phyloP scores from a whole-genome alignment of 1,284 basidiomycete species.

The Wolfiporia cocos region DNA sequence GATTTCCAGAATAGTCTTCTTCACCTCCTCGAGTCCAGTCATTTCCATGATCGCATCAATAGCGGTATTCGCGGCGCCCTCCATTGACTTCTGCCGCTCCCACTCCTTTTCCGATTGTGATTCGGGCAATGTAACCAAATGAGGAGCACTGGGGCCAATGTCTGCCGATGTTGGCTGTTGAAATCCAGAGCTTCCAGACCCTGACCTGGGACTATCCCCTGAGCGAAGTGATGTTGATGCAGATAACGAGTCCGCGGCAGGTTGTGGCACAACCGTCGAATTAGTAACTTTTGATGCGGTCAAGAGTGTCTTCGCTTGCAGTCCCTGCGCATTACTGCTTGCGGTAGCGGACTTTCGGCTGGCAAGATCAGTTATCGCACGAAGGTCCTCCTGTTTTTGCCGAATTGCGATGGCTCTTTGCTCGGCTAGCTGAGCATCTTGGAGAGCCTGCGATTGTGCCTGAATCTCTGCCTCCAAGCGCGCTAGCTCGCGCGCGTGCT shows the following conservation, averaged over 20 bases:
- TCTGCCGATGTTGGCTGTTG: too few species aligned
- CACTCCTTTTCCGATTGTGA: constrained; percentile 19
- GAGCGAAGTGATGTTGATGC: too few species aligned
- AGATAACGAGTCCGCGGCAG: too few species aligned
- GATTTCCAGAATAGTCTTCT: constrained; percentile 24
- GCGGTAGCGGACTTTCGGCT: too few species aligned
- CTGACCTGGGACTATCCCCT: too few species aligned
- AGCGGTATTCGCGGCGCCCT: constrained; percentile 19
- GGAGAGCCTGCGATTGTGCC: constrained; percentile 14
- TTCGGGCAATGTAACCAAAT: neutral
- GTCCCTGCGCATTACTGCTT: too few species aligned
- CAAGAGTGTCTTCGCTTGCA: too few species aligned
- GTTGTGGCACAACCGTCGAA: too few species aligned
- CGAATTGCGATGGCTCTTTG: constrained; percentile 24
- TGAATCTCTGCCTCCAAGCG: constrained; percentile 28
- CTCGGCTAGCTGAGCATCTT: constrained; percentile 24
- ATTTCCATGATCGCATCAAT: constrained; percentile 29
- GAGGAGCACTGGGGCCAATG: too few species aligned
- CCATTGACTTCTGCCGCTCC: constrained; percentile 23
- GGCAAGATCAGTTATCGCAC: too few species aligned
- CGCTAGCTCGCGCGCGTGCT: constrained; percentile 26
- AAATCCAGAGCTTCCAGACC: too few species aligned
- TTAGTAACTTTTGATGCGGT: too few species aligned
- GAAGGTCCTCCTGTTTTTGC: constrained; percentile 30
- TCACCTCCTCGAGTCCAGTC: constrained; percentile 28